phyloP scores from a whole-genome alignment of 805 yeast species.

The Sugiyamaella boreocaroliniensis region DNA sequence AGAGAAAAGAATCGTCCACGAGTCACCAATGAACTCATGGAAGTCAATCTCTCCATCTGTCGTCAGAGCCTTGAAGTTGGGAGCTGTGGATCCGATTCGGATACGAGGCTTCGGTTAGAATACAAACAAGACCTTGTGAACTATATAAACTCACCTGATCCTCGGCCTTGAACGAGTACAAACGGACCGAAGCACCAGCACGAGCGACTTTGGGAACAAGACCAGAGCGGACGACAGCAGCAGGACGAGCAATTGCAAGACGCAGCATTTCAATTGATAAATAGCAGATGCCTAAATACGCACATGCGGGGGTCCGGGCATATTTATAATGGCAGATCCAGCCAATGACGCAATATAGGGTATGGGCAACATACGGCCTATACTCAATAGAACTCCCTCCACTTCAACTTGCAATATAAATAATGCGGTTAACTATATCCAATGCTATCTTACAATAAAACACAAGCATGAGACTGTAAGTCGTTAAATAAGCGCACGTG shows the following conservation, averaged over 20 bases:
- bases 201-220: not conserved
- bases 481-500: not conserved
- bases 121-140: not conserved
- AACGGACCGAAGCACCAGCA: conserved; percentile 1
- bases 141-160: conserved; percentile 5
- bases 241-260: not conserved
- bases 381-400: too few species aligned
- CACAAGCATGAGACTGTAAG: not conserved
- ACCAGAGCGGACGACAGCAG: not conserved
- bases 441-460: not conserved
- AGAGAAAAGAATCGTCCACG: conserved; percentile 84
- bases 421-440: not conserved
- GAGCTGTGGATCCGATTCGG: conserved; percentile 80
- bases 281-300: not conserved
- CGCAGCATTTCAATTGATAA: not conserved
- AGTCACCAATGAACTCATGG: conserved; percentile 79
- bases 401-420: not conserved
- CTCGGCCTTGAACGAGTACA: conserved; percentile 9
- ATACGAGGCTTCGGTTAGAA: conserved; percentile 35
- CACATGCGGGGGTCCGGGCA: not conserved
- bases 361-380: not conserved
- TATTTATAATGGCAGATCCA: too few species aligned
- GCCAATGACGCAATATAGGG: not conserved
- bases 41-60: conserved; percentile 78
- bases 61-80: conserved; percentile 78